phyloP scores from a whole-genome alignment of 768 basidiomycete genomes.

The Podaxis sp. region DNA sequence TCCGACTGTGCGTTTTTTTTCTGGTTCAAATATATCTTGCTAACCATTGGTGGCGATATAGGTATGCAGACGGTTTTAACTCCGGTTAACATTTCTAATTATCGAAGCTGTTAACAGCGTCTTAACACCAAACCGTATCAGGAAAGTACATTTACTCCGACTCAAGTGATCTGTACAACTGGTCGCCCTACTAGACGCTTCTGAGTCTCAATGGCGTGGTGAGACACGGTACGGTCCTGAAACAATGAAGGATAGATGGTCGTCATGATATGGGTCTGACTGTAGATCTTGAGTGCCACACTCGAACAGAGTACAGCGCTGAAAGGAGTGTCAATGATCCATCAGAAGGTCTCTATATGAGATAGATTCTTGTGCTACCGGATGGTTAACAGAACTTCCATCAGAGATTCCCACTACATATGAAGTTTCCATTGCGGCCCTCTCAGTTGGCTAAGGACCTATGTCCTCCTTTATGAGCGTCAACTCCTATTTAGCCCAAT shows the following conservation, averaged over 20 bases:
- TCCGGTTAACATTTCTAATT: conserved; percentile 15
- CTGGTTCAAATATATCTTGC: neutral
- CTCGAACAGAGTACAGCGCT: neutral
- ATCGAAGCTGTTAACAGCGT: neutral
- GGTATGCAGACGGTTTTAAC: conserved; percentile 28
- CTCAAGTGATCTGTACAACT: conserved; percentile 27
- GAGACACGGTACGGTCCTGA: conserved; percentile 29
- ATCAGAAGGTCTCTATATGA: neutral
- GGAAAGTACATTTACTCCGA: conserved; percentile 33
- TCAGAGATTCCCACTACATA: neutral
- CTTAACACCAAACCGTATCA: neutral
- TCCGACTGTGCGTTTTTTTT: conserved; percentile 23
- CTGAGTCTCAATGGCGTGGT: conserved; percentile 26
- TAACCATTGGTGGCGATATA: conserved; percentile 4
- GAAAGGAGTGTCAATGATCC: neutral
- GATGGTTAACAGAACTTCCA: neutral
- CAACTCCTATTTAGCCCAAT: neutral
- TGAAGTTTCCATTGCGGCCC: neutral
- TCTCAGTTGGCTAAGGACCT: neutral
- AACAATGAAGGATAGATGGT: conserved; percentile 16
- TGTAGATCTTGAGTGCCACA: neutral
- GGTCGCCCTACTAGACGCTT: conserved; percentile 25
- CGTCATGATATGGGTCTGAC: neutral
- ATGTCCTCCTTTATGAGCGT: neutral
- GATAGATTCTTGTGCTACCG: neutral